Evolutionary conservation across 2,329 filamentous ascomycete genomes (phyloP).

Genomic region (Cadophora sp.): DNA sequence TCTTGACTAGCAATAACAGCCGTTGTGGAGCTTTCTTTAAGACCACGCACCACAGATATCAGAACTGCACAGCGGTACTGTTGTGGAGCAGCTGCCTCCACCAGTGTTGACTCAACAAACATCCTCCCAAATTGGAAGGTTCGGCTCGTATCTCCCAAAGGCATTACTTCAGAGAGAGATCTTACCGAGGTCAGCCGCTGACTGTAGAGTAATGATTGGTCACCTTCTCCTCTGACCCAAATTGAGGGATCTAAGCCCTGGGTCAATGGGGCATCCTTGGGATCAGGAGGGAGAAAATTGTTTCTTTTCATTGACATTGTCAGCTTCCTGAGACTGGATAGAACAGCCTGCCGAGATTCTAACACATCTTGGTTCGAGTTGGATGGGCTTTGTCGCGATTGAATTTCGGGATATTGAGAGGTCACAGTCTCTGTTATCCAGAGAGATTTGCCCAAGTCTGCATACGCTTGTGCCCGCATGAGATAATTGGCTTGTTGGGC

Average conservation of each 20-base stretch:
- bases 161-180: constrained; percentile 69
- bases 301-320: constrained; percentile 86
- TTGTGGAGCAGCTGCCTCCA: constrained; percentile 74
- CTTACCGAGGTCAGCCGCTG: constrained; percentile 43
- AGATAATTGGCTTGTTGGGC: constrained; percentile 60
- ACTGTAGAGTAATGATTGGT: constrained; percentile 39
- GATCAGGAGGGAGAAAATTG: constrained; percentile 71
- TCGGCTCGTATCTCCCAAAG: constrained; percentile 75
- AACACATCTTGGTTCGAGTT: constrained; percentile 50
- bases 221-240: constrained; percentile 72
- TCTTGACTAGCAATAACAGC: constrained; percentile 82
- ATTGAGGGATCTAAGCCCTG: constrained; percentile 82
- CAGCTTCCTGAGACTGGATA: constrained; percentile 74
- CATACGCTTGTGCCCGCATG: constrained; percentile 76
- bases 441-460: constrained; percentile 83
- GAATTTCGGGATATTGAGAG: constrained; percentile 41
- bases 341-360: constrained; percentile 59
- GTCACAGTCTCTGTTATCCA: constrained; percentile 72
- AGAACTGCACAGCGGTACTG: constrained; percentile 75
- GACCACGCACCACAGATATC: constrained; percentile 75
- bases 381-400: constrained; percentile 21
- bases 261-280: constrained; percentile 71
- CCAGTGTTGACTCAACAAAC: constrained; percentile 75
- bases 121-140: constrained; percentile 83
- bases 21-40: constrained; percentile 71